A percentile compares a stretch with the other conserved stretches of the same genome.
Evolutionary conservation across 805 yeast species (phyloP).

Genomic region (Wickerhamomyces strasburgensis): DNA sequence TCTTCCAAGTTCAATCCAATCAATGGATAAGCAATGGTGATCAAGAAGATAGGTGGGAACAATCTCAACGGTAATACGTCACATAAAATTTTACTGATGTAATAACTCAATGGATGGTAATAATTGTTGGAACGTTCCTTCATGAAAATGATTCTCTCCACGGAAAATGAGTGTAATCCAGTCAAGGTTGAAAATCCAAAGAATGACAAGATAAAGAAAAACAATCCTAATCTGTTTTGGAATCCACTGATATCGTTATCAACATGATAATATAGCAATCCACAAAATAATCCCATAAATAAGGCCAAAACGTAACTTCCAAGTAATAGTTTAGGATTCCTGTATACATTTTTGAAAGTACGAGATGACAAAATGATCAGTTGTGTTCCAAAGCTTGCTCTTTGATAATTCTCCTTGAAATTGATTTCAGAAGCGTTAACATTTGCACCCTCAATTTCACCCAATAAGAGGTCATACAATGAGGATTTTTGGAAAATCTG

Average conservation of each 20-base stretch:
- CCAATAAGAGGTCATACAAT: constrained; percentile 25
- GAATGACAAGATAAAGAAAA: constrained; percentile 83
- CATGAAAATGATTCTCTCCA: constrained; percentile 83
- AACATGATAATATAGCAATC: constrained; percentile 76
- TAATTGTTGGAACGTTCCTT: constrained; percentile 94
- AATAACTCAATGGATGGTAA: constrained; percentile 83
- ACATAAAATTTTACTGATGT: constrained; percentile 77
- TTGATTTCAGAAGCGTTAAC: constrained; percentile 19
- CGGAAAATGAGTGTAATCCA: constrained; percentile 82
- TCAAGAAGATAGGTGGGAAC: constrained; percentile 82
- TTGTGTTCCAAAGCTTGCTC: constrained; percentile 61
- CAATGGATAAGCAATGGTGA: constrained; percentile 81
- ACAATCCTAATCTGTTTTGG: constrained; percentile 90
- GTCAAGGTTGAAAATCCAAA: constrained; percentile 94
- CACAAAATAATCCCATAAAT: constrained; percentile 77
- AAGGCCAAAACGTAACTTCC: constrained; percentile 80
- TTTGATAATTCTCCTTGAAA: constrained; percentile 22
- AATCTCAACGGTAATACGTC: constrained; percentile 90
- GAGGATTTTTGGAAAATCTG: constrained; percentile 30
- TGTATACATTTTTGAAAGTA: constrained; percentile 85
- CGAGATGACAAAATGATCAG: constrained; percentile 72
- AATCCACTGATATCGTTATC: constrained; percentile 91
- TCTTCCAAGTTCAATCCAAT: constrained; percentile 82
- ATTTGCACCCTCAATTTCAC: constrained; percentile 28
- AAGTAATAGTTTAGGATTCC: constrained; percentile 85